Percentiles rank a stretch among this genome's conserved stretches.
Evolutionary conservation across 345 rosid genomes (phyloP).

Genomic region (Rhizophora mangle): DNA sequence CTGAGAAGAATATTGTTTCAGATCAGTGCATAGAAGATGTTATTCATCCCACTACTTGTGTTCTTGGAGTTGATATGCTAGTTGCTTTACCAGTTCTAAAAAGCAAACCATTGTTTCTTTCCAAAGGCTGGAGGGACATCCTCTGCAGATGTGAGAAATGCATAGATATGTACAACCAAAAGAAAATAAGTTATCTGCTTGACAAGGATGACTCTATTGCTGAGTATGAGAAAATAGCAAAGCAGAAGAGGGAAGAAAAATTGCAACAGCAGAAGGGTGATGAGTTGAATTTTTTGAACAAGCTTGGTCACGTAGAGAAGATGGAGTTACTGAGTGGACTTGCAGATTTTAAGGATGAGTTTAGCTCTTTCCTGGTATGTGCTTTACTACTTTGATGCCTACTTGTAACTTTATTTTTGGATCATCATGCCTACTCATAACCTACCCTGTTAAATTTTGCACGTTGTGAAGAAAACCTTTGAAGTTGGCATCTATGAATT

Average conservation of each 20-base stretch:
- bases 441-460: neutral
- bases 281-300: conserved; percentile 55
- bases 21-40: conserved; percentile 19
- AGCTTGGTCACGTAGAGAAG: conserved; percentile 85
- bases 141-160: conserved; percentile 80
- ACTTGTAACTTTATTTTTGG: no score
- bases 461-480: neutral
- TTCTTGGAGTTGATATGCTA: conserved; percentile 33
- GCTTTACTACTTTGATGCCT: neutral
- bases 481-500: neutral
- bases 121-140: conserved; percentile 79
- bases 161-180: conserved; percentile 56
- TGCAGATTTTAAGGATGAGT: conserved; percentile 73
- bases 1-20: conserved; percentile 32
- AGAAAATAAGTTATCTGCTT: conserved; percentile 56
- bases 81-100: conserved; percentile 29
- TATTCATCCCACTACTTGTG: conserved; percentile 31
- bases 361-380: conserved; percentile 67
- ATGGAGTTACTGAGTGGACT: conserved; percentile 87
- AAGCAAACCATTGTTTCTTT: conserved; percentile 65
- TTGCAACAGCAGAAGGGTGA: conserved; percentile 77
- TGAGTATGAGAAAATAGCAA: conserved; percentile 85
- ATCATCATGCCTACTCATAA: neutral
- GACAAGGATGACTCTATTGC: conserved; percentile 82
- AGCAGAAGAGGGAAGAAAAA: conserved; percentile 86